A percentile compares a stretch with the other conserved stretches of the same genome.
Conservation (phyloP, 2,329 filamentous ascomycete genomes). For the Fusarium neocosmosporiellum region DNA sequence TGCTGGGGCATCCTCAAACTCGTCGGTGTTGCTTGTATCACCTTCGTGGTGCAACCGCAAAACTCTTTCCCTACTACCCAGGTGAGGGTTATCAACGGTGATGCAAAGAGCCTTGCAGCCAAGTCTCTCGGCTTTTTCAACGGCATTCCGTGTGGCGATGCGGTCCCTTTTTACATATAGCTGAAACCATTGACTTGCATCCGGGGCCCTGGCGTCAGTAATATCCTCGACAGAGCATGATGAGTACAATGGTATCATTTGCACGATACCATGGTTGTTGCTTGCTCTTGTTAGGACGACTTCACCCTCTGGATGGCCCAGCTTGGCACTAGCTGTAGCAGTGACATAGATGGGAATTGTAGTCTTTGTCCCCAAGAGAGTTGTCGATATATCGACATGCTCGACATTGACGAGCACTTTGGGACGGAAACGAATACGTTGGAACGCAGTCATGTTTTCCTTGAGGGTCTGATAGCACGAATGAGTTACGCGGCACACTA, state of each 20-base stretch:
- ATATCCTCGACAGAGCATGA: conserved; percentile 3
- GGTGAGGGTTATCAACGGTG: conserved; percentile 22
- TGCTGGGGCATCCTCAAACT: conserved; percentile 21
- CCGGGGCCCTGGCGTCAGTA: neutral
- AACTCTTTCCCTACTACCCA: conserved; percentile 24
- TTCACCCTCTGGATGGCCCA: conserved; percentile 19
- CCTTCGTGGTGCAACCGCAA: neutral
- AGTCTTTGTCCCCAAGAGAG: neutral
- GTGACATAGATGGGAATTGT: conserved; percentile 18
- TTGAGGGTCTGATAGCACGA: neutral
- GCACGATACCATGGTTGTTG: conserved; percentile 12
- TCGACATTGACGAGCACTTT: conserved; percentile 25
- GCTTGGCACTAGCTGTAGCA: conserved; percentile 21
- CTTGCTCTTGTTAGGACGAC: conserved; percentile 10
- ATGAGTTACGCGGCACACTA: fast-evolving
- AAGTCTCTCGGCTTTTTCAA: conserved; percentile 11
- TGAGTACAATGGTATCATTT: conserved; percentile 29
- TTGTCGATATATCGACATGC: conserved; percentile 15
- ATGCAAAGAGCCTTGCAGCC: conserved; percentile 25
- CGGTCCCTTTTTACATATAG: conserved; percentile 26
- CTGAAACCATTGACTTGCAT: conserved; percentile 20
- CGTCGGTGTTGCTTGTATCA: neutral
- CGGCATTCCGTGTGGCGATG: neutral
- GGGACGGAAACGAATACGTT: conserved; percentile 5
- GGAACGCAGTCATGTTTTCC: conserved; percentile 13